Evolutionary conservation across 176 grass and related monocot genomes (phyloP).

Genomic region (Secale cereale): DNA sequence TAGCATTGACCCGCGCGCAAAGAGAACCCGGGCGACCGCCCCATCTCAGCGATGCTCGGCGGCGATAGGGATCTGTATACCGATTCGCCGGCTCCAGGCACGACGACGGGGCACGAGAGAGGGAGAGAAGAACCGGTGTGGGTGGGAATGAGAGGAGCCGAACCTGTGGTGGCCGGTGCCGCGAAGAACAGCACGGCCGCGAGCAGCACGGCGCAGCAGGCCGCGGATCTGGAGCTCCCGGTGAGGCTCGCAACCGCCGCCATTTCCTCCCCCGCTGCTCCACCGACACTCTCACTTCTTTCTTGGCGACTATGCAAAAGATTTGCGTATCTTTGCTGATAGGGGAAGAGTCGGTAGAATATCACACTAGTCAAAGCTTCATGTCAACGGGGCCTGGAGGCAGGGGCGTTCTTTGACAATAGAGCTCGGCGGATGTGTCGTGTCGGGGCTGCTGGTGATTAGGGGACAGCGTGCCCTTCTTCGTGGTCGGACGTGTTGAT

Average conservation of each 20-base stretch:
- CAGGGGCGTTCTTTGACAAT: too few relatives aligned
- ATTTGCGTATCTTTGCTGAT: too few relatives aligned
- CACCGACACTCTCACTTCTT: constrained; percentile 13
- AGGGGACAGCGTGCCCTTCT: too few relatives aligned
- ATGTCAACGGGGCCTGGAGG: too few relatives aligned
- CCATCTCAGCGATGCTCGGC: not conserved
- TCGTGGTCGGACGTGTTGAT: too few relatives aligned
- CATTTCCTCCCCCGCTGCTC: constrained; percentile 19
- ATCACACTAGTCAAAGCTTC: too few relatives aligned
- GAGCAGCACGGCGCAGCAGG: constrained; percentile 37
- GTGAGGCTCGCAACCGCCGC: constrained; percentile 17
- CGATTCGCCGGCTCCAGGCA: not conserved
- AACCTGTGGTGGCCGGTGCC: constrained; percentile 53
- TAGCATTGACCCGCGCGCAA: constrained; percentile 12
- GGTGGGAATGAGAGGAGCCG: not conserved
- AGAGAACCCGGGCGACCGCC: not conserved
- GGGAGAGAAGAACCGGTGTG: not conserved
- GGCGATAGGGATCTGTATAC: not conserved
- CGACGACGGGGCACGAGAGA: not conserved
- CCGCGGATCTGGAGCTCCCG: constrained; percentile 35
- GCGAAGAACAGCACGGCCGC: constrained; percentile 36
- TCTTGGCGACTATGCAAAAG: too few relatives aligned
- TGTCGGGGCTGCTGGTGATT: too few relatives aligned
- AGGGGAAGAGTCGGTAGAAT: too few relatives aligned
- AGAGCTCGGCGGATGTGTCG: too few relatives aligned